Evolutionary conservation across 345 rosid genomes (phyloP).

Genomic region (Diplotaxis tenuifolia): DNA sequence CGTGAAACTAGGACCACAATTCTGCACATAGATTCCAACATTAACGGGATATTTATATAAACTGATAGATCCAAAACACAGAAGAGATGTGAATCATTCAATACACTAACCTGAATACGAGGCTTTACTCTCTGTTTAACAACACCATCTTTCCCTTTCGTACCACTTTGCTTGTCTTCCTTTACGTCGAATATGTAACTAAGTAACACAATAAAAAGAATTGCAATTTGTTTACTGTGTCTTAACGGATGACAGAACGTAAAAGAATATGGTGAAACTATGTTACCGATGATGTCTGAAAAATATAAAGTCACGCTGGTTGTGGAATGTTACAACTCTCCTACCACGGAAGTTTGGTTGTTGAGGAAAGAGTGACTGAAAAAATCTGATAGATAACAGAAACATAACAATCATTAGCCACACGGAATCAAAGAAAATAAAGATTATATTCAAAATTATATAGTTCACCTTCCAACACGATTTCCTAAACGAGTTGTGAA

Average conservation of each 20-base stretch:
- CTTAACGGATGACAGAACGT: not conserved
- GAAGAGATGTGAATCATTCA: not conserved
- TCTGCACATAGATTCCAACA: conserved; percentile 39
- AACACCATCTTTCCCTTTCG: conserved; percentile 49
- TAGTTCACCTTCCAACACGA: conserved; percentile 76
- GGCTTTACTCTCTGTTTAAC: conserved; percentile 56
- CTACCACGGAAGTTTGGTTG: conserved; percentile 82
- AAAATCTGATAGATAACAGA: conserved; percentile 45
- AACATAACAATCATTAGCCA: not conserved
- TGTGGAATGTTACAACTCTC: conserved; percentile 91
- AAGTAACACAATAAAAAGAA: conserved; percentile 1
- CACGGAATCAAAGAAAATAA: not conserved
- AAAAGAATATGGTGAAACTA: not conserved
- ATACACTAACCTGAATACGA: conserved; percentile 69
- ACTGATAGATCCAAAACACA: not conserved
- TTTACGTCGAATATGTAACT: conserved; percentile 83
- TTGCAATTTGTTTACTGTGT: not conserved
- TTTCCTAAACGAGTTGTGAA: conserved; percentile 91
- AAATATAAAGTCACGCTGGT: conserved; percentile 92
- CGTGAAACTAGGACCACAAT: conserved; percentile 90
- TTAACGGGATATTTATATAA: not conserved
- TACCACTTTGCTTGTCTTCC: conserved; percentile 51
- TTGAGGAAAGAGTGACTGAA: conserved; percentile 86
- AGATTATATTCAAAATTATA: not conserved
- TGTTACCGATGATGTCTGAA: conserved; percentile 90